Conservation (phyloP, 768 basidiomycete genomes). For the Sporobolomyces phaffii region DNA sequence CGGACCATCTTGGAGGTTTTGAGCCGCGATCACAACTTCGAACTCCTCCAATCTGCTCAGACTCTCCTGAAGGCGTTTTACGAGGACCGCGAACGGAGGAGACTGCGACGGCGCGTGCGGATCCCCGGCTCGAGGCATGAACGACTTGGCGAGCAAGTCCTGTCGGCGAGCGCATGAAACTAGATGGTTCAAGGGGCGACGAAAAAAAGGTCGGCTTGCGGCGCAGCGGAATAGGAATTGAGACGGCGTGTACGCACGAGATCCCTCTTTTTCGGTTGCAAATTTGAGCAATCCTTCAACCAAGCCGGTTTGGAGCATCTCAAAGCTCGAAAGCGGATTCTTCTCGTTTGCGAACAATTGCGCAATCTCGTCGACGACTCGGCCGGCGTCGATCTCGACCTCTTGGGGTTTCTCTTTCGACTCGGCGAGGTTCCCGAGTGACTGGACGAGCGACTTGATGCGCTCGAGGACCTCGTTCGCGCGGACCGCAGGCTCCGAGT, state of each 20-base stretch:
- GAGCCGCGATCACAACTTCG: slow-evolving; percentile 69
- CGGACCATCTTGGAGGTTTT: slow-evolving; percentile 56
- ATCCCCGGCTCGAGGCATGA: slow-evolving; percentile 58
- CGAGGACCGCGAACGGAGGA: slow-evolving; percentile 65
- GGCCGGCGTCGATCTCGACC: slow-evolving; percentile 60
- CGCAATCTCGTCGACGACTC: slow-evolving; percentile 67
- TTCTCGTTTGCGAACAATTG: slow-evolving; percentile 62
- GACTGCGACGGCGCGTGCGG: slow-evolving; percentile 53
- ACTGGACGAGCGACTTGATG: slow-evolving; percentile 60
- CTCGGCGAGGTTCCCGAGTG: slow-evolving; percentile 51
- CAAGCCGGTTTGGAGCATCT: slow-evolving; percentile 85
- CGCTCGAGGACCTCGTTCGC: slow-evolving; percentile 55
- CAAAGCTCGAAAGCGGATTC: slow-evolving; percentile 83
- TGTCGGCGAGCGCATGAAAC: slow-evolving; percentile 64
- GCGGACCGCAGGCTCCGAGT: slow-evolving; percentile 37
- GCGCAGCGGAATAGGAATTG: background rate
- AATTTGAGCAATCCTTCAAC: slow-evolving; percentile 79
- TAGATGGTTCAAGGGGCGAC: too few species aligned
- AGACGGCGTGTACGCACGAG: slow-evolving; percentile 28
- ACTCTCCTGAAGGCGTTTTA: slow-evolving; percentile 94
- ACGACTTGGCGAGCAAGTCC: slow-evolving; percentile 71
- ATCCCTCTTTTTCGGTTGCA: slow-evolving; percentile 53
- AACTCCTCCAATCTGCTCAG: slow-evolving; percentile 92
- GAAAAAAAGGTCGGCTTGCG: background rate
- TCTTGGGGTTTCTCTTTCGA: slow-evolving; percentile 40